Evolutionary conservation across 768 basidiomycete species (phyloP), one percentile per base, ranked within the genome.

Genomic region (Boletus pseudo-olivaceus): DNA sequence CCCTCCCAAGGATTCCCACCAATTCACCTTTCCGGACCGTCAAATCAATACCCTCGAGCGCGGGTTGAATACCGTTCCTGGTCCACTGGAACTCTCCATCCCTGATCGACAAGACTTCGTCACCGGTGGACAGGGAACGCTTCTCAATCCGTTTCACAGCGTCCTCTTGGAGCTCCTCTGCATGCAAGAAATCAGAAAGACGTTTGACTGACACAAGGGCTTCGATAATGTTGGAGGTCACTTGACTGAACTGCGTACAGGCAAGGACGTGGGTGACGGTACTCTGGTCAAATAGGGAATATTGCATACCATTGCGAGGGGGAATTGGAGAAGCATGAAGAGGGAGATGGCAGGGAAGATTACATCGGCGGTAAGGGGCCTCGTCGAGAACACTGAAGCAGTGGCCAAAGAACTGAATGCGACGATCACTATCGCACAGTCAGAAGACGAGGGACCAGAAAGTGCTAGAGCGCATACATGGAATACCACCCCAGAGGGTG

Each of bases 271-370:
- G 38, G 59, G 32, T 10, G 8, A 45, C 39, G 7, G 1, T 39
- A 51, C 34, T 19, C 58, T 17, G 37, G 49, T 41, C 1, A 10
- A 39, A 49, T 17, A 14, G 1, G 0, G 2, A 0, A 3, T 14
- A 39, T 37, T 6, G 66, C 76, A 37, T 66, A 88, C 87, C 88
- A 92, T 89, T 3, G 82, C 88, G 23, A 95, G 75, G 1, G 93
- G 93, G 72, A 94, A 94, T 53, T 87, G 84, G 30, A 96, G 74
- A 0, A 96, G 76, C 83, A 90, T 86, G 74, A 93, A 95, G 30
- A 95, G 73, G 0, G 91, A 87, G 57, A 98, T 93, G 0, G 91
- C 85, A n/a, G 96, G 96, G 79, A 98, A 98, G 58, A 98, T 95
- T 47, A 93, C 75, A 57, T 97, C 94, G 0, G 88, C 82, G 0